Base-by-base conservation (phyloP, 495 filamentous ascomycete genomes). In the Oleoguttula mirabilis region DNA sequence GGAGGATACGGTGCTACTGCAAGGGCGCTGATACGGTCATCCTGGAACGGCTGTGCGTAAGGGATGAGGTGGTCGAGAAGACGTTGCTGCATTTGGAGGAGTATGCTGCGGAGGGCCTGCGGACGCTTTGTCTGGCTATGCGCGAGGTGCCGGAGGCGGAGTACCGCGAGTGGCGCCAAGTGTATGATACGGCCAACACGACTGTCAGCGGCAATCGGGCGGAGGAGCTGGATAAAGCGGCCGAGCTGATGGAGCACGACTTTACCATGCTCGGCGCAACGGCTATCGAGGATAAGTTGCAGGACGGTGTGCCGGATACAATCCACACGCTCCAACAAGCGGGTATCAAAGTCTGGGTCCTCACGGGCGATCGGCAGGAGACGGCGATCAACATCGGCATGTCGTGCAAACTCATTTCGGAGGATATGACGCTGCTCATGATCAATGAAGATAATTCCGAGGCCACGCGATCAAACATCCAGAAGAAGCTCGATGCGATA, bases 381-480 rank as follows among this genome's bases (percentile, higher is more conserved):
- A 99, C 92, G 35, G 92, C 92, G 36, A 99, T 99, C 67, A 99
- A 99, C 56, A 99, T 99, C 54, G 92, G 92, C 43, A 99, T 99
- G 92, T 94, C 85, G 55, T 99, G 92, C 64, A 96, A 95, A 66
- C 71, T 99, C 19, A 86, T 99, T 33, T 94, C 86, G 35, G 92
- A 99, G 60, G 92, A 99, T 49, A 99, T 99, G 92, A 93, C 88
- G 43, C 69, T 99, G 10, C 67, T 99, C 39, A 93, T 99, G 57
- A 71, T 99, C 55, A 99, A 99, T 53, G 88, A 99, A 56, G 87
- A 94, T 39, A 72, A 56, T 21, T 65, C 83, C 8, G 61, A 65
- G 20, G 81, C 75, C 12, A 96, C 92, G 2, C 67, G 83, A 25
- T 79, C 87, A 39, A 94, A 88, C 52, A 60, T 99, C 27, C 70